Conservation (phyloP, 345 rosid species). For the Hypericum perforatum region DNA sequence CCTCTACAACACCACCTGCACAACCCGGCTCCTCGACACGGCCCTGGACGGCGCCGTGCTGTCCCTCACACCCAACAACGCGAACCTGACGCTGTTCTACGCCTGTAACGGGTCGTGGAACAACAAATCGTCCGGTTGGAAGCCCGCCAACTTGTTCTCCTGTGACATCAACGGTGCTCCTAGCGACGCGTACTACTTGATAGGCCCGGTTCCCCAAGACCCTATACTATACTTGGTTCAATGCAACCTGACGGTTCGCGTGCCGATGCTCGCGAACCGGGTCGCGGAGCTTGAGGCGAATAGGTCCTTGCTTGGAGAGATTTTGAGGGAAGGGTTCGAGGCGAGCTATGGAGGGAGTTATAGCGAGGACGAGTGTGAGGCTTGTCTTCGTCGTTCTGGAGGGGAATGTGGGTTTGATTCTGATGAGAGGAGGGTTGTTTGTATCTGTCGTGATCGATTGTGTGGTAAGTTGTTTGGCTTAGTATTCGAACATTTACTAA, state of each 20-base stretch:
- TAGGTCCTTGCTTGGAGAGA: slow-evolving; percentile 18
- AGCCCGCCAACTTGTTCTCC: slow-evolving; percentile 11
- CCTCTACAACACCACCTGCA: slow-evolving; percentile 24
- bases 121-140: background rate
- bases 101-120: slow-evolving; percentile 9
- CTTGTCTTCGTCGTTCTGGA: slow-evolving; percentile 12
- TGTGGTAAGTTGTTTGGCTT: slow-evolving; percentile 15
- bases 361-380: slow-evolving; percentile 11
- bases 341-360: slow-evolving; percentile 18
- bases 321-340: slow-evolving; percentile 28
- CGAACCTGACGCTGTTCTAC: slow-evolving; percentile 17
- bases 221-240: slow-evolving; percentile 2
- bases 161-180: slow-evolving; percentile 4
- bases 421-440: slow-evolving; percentile 12
- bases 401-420: slow-evolving; percentile 32
- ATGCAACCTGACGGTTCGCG: slow-evolving; percentile 11
- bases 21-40: slow-evolving; percentile 8
- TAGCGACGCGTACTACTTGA: slow-evolving; percentile 15
- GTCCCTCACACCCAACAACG: slow-evolving; percentile 2
- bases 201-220: slow-evolving; percentile 18
- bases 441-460: slow-evolving; percentile 23
- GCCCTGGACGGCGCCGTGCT: slow-evolving; percentile 16
- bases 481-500: too few species aligned
- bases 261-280: slow-evolving; percentile 11
- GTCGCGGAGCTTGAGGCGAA: slow-evolving; percentile 2